Base-by-base conservation (phyloP, 805 yeast genomes). In the Candida golubevii region DNA sequence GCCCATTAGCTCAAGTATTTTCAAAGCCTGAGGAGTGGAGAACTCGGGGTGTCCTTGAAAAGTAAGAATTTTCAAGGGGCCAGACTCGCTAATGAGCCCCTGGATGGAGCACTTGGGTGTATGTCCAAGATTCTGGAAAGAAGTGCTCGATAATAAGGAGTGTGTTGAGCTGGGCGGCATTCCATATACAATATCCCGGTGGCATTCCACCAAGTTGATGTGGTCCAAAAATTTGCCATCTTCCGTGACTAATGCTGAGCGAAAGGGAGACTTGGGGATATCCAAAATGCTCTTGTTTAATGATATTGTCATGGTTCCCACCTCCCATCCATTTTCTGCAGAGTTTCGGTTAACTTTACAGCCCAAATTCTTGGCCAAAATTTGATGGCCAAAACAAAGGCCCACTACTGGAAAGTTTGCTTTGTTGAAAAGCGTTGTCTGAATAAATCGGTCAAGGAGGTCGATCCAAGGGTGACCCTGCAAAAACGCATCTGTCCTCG, bases 21-120 rank as follows among this genome's bases (percentile, higher is more conserved):
- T 62, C 26, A 60, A 40, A 1, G 66, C 55, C 27, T 56, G 58
- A 3, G 62, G 70, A 0, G 67, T 65, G 26, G 66, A 57, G 56
- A 86, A 89, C 60, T 89, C 97, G 0, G 97, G 97, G 57, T 89
- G 97, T 0, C 96, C 96, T 62, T 89, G 97, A 53, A 88, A 77
- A 0, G 93, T 78, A 18, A 89, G 62, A 7, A 85, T 42, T 36
- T 73, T 69, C 18, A 69, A 58, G 0, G 73, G 70, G 34, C 77
- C 75, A 44, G 75, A 43, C 12, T 55, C 60, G 2, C 73, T 61
- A 12, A 67, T 76, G 27, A 86, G 65, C 0, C 95, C 95, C 63
- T 89, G 97, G 31, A 77, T 65, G 1, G 64, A 55, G 49, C 95
- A 84, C 34, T 62, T 69, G 0, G 69, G 61, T 7, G 84, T 75